phyloP scores from a whole-genome alignment of 2,329 filamentous ascomycete genomes.

The Fonsecaea nubica region DNA sequence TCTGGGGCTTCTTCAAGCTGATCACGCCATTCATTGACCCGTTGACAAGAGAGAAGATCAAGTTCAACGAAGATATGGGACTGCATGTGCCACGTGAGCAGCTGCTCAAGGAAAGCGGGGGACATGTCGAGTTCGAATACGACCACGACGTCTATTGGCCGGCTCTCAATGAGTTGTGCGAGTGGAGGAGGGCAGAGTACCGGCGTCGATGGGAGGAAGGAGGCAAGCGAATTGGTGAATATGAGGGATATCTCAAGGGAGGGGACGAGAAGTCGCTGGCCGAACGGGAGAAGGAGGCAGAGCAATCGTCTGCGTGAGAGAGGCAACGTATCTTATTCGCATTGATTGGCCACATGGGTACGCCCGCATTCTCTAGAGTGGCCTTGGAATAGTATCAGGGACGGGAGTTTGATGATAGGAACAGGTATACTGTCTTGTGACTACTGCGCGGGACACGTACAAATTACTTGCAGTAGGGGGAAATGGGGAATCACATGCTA shows the following conservation, averaged over 20 bases:
- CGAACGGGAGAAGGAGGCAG: slow-evolving; percentile 41
- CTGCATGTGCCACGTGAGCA: slow-evolving; percentile 82
- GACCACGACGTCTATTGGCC: slow-evolving; percentile 91
- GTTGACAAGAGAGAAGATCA: slow-evolving; percentile 89
- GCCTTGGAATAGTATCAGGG: slow-evolving; percentile 5
- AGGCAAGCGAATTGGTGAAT: slow-evolving; percentile 83
- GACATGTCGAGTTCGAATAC: slow-evolving; percentile 87
- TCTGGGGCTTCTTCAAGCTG: slow-evolving; percentile 93
- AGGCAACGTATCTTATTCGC: neutral
- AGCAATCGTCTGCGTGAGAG: slow-evolving; percentile 3
- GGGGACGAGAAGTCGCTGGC: slow-evolving; percentile 52
- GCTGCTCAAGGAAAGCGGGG: slow-evolving; percentile 78
- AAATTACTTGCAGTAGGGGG: neutral
- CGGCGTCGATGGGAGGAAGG: slow-evolving; percentile 76
- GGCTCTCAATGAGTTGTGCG: slow-evolving; percentile 74
- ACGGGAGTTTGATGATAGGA: slow-evolving; percentile 12
- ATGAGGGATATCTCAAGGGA: slow-evolving; percentile 86
- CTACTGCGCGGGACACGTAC: neutral
- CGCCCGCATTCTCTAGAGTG: neutral
- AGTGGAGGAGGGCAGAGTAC: slow-evolving; percentile 67
- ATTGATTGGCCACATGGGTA: slow-evolving; percentile 14
- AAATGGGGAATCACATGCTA: slow-evolving; percentile 1
- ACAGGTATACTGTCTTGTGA: slow-evolving; percentile 23
- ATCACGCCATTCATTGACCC: slow-evolving; percentile 97
- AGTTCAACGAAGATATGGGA: slow-evolving; percentile 92